These are phyloP conservation scores for Arxiozyma slooffiae DNA, from an alignment of 1,139 yeast species.

Conservation along the genomic window DNA sequence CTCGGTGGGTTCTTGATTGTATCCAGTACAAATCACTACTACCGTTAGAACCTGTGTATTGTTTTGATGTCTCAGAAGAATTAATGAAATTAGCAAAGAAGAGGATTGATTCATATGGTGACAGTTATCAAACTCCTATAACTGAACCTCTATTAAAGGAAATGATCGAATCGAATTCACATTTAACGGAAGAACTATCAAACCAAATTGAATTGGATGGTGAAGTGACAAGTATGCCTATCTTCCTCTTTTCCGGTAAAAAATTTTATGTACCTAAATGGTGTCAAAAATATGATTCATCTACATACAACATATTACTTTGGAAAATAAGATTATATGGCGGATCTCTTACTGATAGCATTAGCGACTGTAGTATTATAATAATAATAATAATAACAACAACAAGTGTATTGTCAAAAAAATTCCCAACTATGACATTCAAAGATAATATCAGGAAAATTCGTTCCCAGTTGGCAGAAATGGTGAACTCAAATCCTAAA, in stretches of 20 bases:
- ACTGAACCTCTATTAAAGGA: slow-evolving; percentile 4
- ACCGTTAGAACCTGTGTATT: slow-evolving; percentile 51
- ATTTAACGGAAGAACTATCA: not conserved
- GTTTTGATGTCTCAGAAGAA: slow-evolving; percentile 34
- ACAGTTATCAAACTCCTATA: slow-evolving; percentile 38
- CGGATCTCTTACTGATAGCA: slow-evolving; percentile 17
- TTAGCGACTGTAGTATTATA: slow-evolving; percentile 18
- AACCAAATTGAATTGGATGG: not conserved
- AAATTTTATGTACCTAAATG: not conserved
- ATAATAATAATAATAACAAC: slow-evolving; percentile 19
- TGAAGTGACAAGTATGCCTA: not conserved
- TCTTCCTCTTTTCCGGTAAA: not conserved
- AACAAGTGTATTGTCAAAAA: not conserved
- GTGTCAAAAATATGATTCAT: slow-evolving; percentile 22
- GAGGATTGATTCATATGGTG: slow-evolving; percentile 45
- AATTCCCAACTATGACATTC: not conserved
- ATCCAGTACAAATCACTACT: slow-evolving; percentile 37
- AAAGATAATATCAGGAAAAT: slow-evolving; percentile 6
- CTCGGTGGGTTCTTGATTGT: slow-evolving; percentile 68
- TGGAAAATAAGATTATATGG: slow-evolving; percentile 21
- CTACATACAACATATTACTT: slow-evolving; percentile 11
- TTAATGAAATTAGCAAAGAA: slow-evolving; percentile 18
- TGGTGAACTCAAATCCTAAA: slow-evolving; percentile 13
- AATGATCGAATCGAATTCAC: not conserved
- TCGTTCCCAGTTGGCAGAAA: slow-evolving; percentile 24